A percentile compares a stretch with the other conserved stretches of the same genome.
Evolutionary conservation across 2,329 filamentous ascomycete genomes (phyloP).

Genomic region (Curvularia hawaiiensis): DNA sequence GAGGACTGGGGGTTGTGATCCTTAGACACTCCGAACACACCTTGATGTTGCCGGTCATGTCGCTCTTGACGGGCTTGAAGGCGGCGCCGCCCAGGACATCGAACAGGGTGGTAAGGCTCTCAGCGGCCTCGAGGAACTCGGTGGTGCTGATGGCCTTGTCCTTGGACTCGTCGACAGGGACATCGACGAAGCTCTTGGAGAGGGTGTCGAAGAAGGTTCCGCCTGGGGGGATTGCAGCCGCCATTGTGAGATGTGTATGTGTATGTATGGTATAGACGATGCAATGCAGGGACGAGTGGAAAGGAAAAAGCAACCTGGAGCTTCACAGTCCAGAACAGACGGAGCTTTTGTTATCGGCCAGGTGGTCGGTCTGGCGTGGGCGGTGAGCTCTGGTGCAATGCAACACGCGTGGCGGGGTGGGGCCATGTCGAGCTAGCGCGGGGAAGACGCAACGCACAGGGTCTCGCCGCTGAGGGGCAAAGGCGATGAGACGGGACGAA

Average conservation of each 20-base stretch:
- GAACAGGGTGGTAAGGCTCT: conserved; percentile 86
- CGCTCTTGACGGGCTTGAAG: conserved; percentile 88
- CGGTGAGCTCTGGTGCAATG: conserved; percentile 23
- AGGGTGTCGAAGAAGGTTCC: conserved; percentile 86
- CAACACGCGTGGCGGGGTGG: conserved; percentile 21
- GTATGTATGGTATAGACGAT: background rate
- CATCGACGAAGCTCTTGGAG: conserved; percentile 82
- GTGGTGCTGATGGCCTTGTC: conserved; percentile 80
- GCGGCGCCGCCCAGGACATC: conserved; percentile 70
- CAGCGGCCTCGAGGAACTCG: conserved; percentile 89
- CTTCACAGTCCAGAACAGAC: background rate
- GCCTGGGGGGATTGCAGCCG: conserved; percentile 56
- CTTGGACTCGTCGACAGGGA: conserved; percentile 74
- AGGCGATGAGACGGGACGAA: background rate
- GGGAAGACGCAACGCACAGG: conserved; percentile 26
- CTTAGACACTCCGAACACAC: conserved; percentile 52
- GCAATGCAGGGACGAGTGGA: background rate
- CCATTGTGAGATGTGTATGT: conserved; percentile 28
- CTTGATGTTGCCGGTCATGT: conserved; percentile 91
- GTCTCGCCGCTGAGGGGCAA: conserved; percentile 15
- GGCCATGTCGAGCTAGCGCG: conserved; percentile 21
- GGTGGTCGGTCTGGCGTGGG: conserved; percentile 20
- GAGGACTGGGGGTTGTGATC: background rate
- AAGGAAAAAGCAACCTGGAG: background rate
- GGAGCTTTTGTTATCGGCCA: conserved; percentile 11